phyloP scores from a whole-genome alignment of 2,329 filamentous ascomycete genomes.

The Colletotrichum magnum region DNA sequence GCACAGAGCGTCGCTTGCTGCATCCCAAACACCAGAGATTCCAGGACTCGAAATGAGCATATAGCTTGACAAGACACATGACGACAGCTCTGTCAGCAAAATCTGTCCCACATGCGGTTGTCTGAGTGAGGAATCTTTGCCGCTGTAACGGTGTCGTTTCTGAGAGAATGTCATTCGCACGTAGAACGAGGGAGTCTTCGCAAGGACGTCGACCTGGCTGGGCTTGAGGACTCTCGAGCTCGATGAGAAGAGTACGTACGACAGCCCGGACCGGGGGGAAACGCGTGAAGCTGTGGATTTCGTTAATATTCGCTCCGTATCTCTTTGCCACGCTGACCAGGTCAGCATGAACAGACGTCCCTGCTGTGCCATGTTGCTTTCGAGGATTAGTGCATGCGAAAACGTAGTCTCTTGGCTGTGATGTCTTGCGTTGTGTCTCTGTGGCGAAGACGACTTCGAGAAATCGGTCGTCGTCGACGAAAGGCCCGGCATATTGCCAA shows the following conservation, averaged over 20 bases:
- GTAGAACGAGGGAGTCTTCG: constrained; percentile 9
- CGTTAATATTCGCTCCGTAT: constrained; percentile 18
- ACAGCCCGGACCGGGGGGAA: constrained; percentile 28
- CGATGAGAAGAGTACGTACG: constrained; percentile 33
- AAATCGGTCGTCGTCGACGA: background rate
- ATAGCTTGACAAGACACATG: constrained; percentile 32
- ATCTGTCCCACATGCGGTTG: background rate
- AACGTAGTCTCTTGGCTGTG: constrained; percentile 30
- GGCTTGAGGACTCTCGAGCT: constrained; percentile 31
- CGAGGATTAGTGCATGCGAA: background rate
- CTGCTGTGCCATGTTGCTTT: background rate
- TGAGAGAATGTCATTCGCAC: constrained; percentile 1
- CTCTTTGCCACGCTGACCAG: constrained; percentile 14
- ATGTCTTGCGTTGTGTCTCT: background rate
- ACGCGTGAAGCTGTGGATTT: constrained; percentile 33
- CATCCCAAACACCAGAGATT: constrained; percentile 9
- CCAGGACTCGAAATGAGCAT: constrained; percentile 23
- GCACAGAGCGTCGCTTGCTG: background rate
- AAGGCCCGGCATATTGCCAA: constrained; percentile 26
- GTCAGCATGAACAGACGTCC: constrained; percentile 21
- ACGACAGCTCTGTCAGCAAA: constrained; percentile 29
- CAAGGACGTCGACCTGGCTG: constrained; percentile 11
- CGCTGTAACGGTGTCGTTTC: constrained; percentile 6
- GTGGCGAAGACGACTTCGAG: constrained; percentile 23
- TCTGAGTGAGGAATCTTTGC: constrained; percentile 10